Conservation (phyloP, 1,284 basidiomycete genomes). For the Naganishia albida region DNA sequence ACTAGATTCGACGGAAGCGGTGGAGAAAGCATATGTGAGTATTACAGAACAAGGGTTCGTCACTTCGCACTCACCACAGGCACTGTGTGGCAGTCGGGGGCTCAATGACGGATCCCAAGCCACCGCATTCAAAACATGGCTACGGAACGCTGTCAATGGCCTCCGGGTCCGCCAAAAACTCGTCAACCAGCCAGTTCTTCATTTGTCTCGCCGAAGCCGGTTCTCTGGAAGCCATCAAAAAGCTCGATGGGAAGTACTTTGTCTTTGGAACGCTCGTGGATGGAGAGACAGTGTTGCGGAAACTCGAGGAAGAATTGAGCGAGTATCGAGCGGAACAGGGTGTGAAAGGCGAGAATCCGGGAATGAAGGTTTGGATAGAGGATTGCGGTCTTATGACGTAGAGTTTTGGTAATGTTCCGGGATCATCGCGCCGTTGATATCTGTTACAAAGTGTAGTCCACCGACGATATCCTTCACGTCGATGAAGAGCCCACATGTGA, state of each 20-base stretch:
- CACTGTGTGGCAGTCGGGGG: conserved; percentile 11
- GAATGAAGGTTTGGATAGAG: conserved; percentile 25
- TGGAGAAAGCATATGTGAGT: conserved; percentile 35
- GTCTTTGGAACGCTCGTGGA: conserved; percentile 32
- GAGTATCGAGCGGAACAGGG: conserved; percentile 5
- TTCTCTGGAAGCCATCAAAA: conserved; percentile 27
- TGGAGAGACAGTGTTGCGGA: conserved; percentile 24
- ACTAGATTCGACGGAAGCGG: conserved; percentile 34
- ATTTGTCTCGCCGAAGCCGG: conserved; percentile 27
- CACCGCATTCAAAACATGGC: conserved; percentile 29
- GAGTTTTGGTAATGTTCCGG: not conserved
- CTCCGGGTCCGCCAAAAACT: conserved; percentile 31
- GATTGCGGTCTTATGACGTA: conserved; percentile 3
- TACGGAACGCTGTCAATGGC: conserved; percentile 35
- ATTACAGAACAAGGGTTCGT: not conserved
- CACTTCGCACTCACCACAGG: not conserved
- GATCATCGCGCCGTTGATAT: too few species aligned
- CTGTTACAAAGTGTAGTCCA: too few species aligned
- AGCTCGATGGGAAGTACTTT: conserved; percentile 34
- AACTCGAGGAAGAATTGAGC: conserved; percentile 23
- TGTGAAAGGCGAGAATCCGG: conserved; percentile 17
- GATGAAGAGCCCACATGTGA: too few species aligned
- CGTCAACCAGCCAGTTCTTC: conserved; percentile 35
- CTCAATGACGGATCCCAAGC: conserved; percentile 33
- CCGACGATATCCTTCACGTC: too few species aligned